Conservation (phyloP, 169 alveolate genomes). For the Sarcocystis neurona region DNA sequence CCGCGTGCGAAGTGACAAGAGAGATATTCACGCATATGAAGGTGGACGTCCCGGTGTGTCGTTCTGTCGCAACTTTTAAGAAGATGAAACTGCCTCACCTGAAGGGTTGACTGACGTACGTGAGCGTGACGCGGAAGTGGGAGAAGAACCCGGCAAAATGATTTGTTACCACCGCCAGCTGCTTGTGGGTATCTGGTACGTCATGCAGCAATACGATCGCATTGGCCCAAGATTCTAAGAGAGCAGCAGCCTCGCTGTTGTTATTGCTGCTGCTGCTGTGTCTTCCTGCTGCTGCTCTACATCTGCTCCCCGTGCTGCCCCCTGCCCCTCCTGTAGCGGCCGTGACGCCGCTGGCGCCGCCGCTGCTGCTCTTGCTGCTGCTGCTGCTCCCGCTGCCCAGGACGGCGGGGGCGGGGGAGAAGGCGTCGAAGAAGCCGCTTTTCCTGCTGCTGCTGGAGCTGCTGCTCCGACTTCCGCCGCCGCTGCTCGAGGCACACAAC, state of each 20-base stretch:
- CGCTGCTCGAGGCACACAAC: no score
- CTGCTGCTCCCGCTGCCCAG: conserved; percentile 22
- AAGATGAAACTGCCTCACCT: background rate
- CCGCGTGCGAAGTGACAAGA: background rate
- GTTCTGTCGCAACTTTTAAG: background rate
- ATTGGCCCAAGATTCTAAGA: conserved; percentile 15
- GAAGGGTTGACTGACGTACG: conserved; percentile 16
- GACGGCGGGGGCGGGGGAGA: background rate
- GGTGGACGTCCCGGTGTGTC: background rate
- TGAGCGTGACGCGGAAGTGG: background rate
- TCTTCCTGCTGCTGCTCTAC: background rate
- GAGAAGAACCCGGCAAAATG: conserved; percentile 47
- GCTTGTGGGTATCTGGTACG: background rate
- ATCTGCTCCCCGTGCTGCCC: background rate
- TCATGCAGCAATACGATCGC: conserved; percentile 52
- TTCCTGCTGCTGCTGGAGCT: conserved; percentile 40
- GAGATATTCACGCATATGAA: background rate
- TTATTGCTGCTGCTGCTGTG: background rate
- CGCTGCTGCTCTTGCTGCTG: conserved; percentile 49
- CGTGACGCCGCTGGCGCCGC: conserved; percentile 40
- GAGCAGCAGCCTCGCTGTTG: background rate
- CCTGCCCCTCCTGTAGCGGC: background rate
- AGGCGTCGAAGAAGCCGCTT: background rate
- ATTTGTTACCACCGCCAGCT: conserved; percentile 34
- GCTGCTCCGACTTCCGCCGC: conserved; percentile 6